Base-by-base conservation (phyloP, 2,329 filamentous ascomycete species). In the Neopestalotiopsis clavispora region DNA sequence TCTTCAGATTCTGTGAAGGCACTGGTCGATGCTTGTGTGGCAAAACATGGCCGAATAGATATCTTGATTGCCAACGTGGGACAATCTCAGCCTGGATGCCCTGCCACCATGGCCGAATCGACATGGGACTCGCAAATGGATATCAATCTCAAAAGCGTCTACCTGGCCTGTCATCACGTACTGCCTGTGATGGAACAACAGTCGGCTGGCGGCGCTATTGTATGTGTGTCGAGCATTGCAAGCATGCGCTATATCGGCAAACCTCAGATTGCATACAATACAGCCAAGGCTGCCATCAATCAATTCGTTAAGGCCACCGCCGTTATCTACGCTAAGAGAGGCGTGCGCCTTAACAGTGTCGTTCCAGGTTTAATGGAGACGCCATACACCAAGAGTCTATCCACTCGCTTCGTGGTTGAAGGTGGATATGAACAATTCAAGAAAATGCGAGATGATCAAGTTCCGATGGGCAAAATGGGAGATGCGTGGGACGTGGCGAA, bases 11-110 rank as follows among this genome's bases (percentile, higher is more conserved):
- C 86, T 17, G 87, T 89, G 74, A 84, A 87, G 70, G 75, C 75
- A 0, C 81, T 90, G 0, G 83, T 90, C 3, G 82, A 86, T 42
- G 81, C 83, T 0, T 89, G 87, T 59, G 73, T 88, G 20, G 74
- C 79, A 0, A 84, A 83, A 52, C 83, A 89, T 69, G 86, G 87
- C 9, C 82, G 85, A 5, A 85, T 90, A 66, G 89, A 91, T 71
- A 86, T 91, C 28, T 78, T 91, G 0, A 75, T 91, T 17, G 89
- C 89, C 71, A 90, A 90, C 66, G 88, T 90, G 3, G 89, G 89
- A 1, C 83, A 83, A 66, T 86, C 84, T 0, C 86, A 89, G 69
- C 83, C 82, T 0, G 87, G 87, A 0, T 81, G 81, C 38, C 84
- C 87, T 0, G 86, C 82, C 0, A 77, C 75, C 0, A 84, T 89